A percentile compares a stretch with the other conserved stretches of the same genome.
Conservation (phyloP, 768 basidiomycete genomes). For the Boletus rubescentipes region DNA sequence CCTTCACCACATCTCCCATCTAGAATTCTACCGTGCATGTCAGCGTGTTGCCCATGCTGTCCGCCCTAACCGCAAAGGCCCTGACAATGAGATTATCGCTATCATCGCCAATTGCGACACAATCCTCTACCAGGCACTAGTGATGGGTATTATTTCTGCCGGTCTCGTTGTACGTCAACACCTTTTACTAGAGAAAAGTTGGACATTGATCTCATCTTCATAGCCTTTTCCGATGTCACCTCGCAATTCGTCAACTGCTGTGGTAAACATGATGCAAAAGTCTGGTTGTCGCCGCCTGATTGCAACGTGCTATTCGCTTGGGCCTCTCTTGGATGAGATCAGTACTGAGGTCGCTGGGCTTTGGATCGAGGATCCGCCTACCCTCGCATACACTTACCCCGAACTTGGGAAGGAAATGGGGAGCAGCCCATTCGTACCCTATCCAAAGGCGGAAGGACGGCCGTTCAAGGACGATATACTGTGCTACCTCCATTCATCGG, state of each 20-base stretch:
- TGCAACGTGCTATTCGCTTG: constrained; percentile 31
- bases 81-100: constrained; percentile 36
- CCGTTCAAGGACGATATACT: constrained; percentile 20
- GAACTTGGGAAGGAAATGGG: neutral
- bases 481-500: constrained; percentile 48
- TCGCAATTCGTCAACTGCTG: constrained; percentile 38
- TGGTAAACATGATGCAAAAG: constrained; percentile 36
- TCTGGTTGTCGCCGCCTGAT: constrained; percentile 41
- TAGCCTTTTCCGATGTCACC: constrained; percentile 37
- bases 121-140: constrained; percentile 43
- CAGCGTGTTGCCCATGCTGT: constrained; percentile 43
- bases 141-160: constrained; percentile 30
- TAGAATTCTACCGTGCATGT: constrained; percentile 46
- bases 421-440: constrained; percentile 5
- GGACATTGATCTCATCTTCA: no score
- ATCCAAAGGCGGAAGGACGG: constrained; percentile 3
- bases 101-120: constrained; percentile 40
- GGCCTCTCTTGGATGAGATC: constrained; percentile 32
- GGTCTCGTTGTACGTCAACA: neutral
- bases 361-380: constrained; percentile 14
- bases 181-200: no score
- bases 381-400: constrained; percentile 12
- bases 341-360: constrained; percentile 13
- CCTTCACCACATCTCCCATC: constrained; percentile 33
- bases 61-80: constrained; percentile 33